phyloP scores from a whole-genome alignment of 2,329 filamentous ascomycete genomes.

The Diaporthe citriasiana region DNA sequence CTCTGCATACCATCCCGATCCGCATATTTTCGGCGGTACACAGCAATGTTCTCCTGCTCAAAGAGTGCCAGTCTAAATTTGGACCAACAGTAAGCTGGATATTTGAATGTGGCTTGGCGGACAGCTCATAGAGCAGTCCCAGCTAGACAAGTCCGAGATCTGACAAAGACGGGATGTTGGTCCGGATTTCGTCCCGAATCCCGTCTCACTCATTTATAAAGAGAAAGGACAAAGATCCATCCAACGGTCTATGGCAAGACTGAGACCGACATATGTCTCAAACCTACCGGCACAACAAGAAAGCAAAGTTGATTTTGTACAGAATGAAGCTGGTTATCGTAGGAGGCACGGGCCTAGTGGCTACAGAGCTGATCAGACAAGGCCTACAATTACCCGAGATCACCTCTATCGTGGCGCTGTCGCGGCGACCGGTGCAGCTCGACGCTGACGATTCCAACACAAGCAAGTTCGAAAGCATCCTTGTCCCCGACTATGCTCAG shows the following conservation, averaged over 20 bases:
- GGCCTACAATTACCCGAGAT: conserved; percentile 53
- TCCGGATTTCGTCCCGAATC: not conserved
- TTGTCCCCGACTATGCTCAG: conserved; percentile 56
- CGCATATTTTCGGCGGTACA: no score
- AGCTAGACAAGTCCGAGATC: not conserved
- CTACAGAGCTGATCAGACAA: conserved; percentile 59
- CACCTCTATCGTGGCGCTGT: conserved; percentile 57
- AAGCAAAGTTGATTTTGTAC: not conserved
- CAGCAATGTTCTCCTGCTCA: no score
- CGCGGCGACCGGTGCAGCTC: conserved; percentile 53
- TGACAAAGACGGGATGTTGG: conserved; percentile 10
- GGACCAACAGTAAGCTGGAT: not conserved
- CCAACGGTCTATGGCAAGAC: no score
- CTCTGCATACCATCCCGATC: not conserved
- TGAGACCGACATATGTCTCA: not conserved
- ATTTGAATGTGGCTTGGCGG: not conserved
- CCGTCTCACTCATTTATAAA: not conserved
- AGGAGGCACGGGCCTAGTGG: conserved; percentile 59
- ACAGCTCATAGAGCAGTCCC: not conserved
- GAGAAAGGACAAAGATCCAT: not conserved
- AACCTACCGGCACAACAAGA: not conserved
- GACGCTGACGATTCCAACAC: conserved; percentile 25
- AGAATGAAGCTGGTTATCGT: conserved; percentile 60
- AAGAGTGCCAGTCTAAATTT: no score
- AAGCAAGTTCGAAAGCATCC: conserved; percentile 57